Conservation (phyloP, 2,329 filamentous ascomycete species). For the Trichophyton benhamiae region DNA sequence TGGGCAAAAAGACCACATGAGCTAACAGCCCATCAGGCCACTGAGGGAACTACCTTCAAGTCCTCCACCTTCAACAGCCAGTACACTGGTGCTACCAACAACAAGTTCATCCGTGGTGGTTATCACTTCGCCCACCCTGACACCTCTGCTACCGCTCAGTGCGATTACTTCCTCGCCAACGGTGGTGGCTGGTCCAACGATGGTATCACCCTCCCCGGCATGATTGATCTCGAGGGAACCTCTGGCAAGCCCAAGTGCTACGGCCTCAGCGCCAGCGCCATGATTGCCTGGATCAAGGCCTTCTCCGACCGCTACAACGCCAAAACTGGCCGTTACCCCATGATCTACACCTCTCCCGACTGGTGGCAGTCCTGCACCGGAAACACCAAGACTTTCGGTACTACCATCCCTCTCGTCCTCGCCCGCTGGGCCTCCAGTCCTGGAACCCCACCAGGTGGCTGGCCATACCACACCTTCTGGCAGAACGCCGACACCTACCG, state of each 20-base stretch:
- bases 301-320: constrained; percentile 42
- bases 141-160: constrained; percentile 38
- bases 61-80: constrained; percentile 39
- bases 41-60: constrained; percentile 39
- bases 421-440: constrained; percentile 33
- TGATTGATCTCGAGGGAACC: constrained; percentile 44
- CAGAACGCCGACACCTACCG: constrained; percentile 39
- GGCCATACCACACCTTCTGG: constrained; percentile 45
- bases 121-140: constrained; percentile 46
- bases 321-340: constrained; percentile 37
- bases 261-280: constrained; percentile 34
- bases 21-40: constrained; percentile 30
- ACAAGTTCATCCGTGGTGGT: constrained; percentile 43
- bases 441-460: constrained; percentile 40
- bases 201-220: constrained; percentile 44
- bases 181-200: constrained; percentile 45
- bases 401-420: constrained; percentile 38
- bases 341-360: constrained; percentile 42
- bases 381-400: constrained; percentile 35
- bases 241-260: constrained; percentile 33
- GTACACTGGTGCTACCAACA: constrained; percentile 39
- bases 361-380: constrained; percentile 47
- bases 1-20: no score
- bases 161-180: constrained; percentile 40
- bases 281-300: constrained; percentile 43